A percentile compares a stretch with the other conserved stretches of the same genome.
Conservation (phyloP, 1,139 yeast genomes). For the Taiozyma onychis region DNA sequence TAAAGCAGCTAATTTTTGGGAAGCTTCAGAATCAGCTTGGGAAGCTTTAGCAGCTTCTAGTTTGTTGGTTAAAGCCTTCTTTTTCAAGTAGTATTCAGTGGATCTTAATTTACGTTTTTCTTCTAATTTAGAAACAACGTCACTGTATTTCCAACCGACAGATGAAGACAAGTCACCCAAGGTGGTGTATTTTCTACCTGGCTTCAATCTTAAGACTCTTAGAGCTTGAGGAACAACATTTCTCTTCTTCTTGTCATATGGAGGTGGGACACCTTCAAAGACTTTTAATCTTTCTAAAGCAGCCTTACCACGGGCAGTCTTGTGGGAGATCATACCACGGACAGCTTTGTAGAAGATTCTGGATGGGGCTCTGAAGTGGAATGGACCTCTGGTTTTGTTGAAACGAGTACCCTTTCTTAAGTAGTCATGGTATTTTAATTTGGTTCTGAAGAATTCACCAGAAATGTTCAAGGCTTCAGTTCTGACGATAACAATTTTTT, state of each 20-base stretch:
- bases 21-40: constrained; percentile 62
- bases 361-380: constrained; percentile 99
- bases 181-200: constrained; percentile 99
- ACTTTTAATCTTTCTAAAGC: constrained; percentile 99
- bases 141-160: constrained; percentile 99
- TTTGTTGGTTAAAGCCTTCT: constrained; percentile 95
- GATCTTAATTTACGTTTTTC: constrained; percentile 99
- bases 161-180: constrained; percentile 94
- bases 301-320: constrained; percentile 99
- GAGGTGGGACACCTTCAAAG: constrained; percentile 99
- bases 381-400: constrained; percentile 99
- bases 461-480: constrained; percentile 98
- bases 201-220: constrained; percentile 98
- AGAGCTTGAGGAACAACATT: constrained; percentile 99
- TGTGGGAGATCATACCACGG: constrained; percentile 99
- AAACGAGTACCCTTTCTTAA: constrained; percentile 98
- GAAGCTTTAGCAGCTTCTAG: constrained; percentile 76
- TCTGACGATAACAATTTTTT: constrained; percentile 96
- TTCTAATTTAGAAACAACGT: constrained; percentile 95
- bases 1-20: constrained; percentile 75
- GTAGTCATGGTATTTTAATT: constrained; percentile 99
- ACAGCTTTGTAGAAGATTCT: constrained; percentile 99
- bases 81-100: constrained; percentile 98
- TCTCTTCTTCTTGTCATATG: constrained; percentile 99
- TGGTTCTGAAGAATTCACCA: constrained; percentile 99